Evolutionary conservation across 106 monocot genomes (phyloP), one percentile per base, ranked within the genome.

Genomic region (Dioscorea zingiberensis): DNA sequence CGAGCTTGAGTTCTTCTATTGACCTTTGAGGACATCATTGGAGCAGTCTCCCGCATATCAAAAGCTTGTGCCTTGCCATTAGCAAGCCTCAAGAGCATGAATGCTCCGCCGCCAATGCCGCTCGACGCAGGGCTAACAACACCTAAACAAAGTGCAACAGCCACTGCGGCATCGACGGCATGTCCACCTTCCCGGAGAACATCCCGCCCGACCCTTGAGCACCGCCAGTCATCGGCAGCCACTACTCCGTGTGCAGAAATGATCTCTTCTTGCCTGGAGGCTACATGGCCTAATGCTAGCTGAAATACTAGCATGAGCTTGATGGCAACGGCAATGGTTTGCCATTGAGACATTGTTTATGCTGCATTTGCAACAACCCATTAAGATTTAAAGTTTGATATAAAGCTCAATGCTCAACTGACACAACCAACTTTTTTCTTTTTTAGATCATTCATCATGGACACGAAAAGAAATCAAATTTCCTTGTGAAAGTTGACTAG

Each of bases 51-150:
- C 69, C 94, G 76, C 78, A 76, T 81, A 57, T 95, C 94, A 66
- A 85, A 87, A 16, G 91, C 91, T 58, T 59, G 73, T 1, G 91
- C 80, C 21, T 65, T 60, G 1, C 85, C 91, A 30, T 68, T 22
- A 25, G 91, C 80, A 58, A 77, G 25, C 72, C 91, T 72, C 9
- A 95, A 54, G 23, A 95, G 70, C 87, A 95, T 82, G 74, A 95
- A 95, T 0, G 85, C 91, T 13, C 94, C 94, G 1, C 94, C 94
- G 7, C 94, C 94, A 29, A 95, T 57, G 22, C 94, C 94, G 68
- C 94, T 95, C 16, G 94, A 95, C 4, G 94, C 94, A 1, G 91
- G 78, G 62, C 91, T 95, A 23, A 95, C 87, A 0, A 95, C 91
- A 2, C 94, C 94, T 63, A 95, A 65, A 58, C 94, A 95, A 18